Evolutionary conservation across 2,329 filamentous ascomycete genomes (phyloP).

Genomic region (Sphaerulina musiva): DNA sequence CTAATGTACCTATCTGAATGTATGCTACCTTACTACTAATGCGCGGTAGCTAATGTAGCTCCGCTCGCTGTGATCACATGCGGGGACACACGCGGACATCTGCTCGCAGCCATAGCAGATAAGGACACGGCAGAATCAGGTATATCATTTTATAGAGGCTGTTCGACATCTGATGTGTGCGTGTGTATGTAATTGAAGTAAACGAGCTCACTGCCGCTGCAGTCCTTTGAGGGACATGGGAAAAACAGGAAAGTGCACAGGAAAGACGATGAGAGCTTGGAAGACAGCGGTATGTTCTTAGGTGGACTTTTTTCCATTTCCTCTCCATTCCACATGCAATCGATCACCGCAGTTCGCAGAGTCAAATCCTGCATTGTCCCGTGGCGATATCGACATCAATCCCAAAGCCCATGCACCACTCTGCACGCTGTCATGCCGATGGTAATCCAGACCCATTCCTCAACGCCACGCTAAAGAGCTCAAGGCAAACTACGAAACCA

Average conservation of each 20-base stretch:
- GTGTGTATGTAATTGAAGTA: no score
- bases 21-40: neutral
- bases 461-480: slow-evolving; percentile 16
- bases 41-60: neutral
- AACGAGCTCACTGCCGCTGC: no score
- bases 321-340: neutral
- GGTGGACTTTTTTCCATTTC: no score
- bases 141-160: no score
- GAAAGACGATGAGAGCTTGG: no score
- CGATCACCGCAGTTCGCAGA: neutral
- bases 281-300: no score
- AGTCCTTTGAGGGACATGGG: no score
- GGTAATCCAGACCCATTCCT: neutral
- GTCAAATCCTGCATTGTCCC: neutral
- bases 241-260: no score
- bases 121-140: neutral
- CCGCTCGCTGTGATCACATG: neutral
- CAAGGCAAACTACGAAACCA: neutral
- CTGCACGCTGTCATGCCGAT: slow-evolving; percentile 1
- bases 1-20: neutral
- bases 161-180: no score
- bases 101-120: neutral
- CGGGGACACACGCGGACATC: neutral
- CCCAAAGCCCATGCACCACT: neutral
- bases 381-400: neutral